These are phyloP conservation scores for Tylopilus balloui DNA, from an alignment of 768 basidiomycete species.

Conservation along the genomic window DNA sequence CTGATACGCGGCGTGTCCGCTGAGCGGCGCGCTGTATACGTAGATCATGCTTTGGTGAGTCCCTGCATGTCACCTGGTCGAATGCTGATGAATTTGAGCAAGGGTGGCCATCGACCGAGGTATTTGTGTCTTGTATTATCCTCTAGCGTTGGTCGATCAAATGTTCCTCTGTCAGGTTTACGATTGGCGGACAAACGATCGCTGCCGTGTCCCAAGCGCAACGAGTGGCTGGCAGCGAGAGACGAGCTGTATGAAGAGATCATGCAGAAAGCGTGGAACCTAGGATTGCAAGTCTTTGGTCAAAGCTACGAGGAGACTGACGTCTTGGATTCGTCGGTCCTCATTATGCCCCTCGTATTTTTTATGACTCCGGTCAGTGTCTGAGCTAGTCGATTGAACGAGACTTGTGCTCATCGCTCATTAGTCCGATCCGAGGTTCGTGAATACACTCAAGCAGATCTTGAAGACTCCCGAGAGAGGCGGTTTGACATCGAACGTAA, in stretches of 20 bases:
- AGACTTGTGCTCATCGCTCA: background rate
- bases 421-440: conserved; percentile 85
- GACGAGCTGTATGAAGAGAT: conserved; percentile 92
- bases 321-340: conserved; percentile 79
- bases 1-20: background rate
- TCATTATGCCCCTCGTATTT: conserved; percentile 92
- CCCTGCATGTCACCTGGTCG: background rate
- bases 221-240: conserved; percentile 68
- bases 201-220: conserved; percentile 73
- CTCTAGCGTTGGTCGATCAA: background rate
- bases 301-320: conserved; percentile 89
- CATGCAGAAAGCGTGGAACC: conserved; percentile 85
- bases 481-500: conserved; percentile 82
- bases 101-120: conserved; percentile 97
- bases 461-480: conserved; percentile 86
- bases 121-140: conserved; percentile 7
- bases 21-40: conserved; percentile 3
- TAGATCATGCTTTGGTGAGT: conserved; percentile 88
- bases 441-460: conserved; percentile 78
- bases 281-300: conserved; percentile 61
- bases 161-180: conserved; percentile 44
- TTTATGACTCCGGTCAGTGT: conserved; percentile 73
- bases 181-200: conserved; percentile 94
- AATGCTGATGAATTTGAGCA: conserved; percentile 2
- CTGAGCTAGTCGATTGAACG: background rate